These are phyloP conservation scores for Solanum sparsipilum DNA, from an alignment of 257 asterid species.

Conservation along the genomic window DNA sequence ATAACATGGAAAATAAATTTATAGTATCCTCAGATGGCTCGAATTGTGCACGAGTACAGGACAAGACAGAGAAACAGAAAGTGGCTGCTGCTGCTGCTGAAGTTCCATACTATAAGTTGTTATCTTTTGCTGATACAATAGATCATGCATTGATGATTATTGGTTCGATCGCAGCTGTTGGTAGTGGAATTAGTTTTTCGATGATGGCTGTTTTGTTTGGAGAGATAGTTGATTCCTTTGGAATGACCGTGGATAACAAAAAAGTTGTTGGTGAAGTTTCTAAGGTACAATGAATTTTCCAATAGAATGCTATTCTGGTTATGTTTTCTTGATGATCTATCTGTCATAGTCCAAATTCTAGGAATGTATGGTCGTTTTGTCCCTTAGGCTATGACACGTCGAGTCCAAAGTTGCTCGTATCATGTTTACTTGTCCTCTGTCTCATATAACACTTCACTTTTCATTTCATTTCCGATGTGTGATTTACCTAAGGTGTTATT, in stretches of 20 bases:
- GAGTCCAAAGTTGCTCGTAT: neutral
- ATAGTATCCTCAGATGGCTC: neutral
- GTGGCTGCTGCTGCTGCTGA: constrained; percentile 2
- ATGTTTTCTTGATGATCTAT: neutral
- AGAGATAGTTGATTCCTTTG: constrained; percentile 57
- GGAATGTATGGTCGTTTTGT: neutral
- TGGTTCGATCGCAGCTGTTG: constrained; percentile 59
- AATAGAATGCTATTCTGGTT: neutral
- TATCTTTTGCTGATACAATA: constrained; percentile 45
- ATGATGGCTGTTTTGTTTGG: constrained; percentile 71
- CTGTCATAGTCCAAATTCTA: neutral
- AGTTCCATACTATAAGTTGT: constrained; percentile 61
- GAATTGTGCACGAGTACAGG: neutral
- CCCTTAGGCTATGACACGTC: neutral
- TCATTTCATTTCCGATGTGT: neutral
- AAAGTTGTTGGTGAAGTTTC: constrained; percentile 35
- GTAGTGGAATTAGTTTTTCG: constrained; percentile 53
- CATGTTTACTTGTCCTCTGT: neutral
- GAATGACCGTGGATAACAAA: constrained; percentile 2
- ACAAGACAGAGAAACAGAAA: constrained; percentile 2
- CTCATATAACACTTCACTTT: neutral
- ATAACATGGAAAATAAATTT: neutral
- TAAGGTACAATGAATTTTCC: constrained; percentile 23
- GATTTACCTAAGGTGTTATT: neutral
- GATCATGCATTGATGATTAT: constrained; percentile 53